Conservation (phyloP, 2,329 filamentous ascomycete species). For the Nothopassalora personata region DNA sequence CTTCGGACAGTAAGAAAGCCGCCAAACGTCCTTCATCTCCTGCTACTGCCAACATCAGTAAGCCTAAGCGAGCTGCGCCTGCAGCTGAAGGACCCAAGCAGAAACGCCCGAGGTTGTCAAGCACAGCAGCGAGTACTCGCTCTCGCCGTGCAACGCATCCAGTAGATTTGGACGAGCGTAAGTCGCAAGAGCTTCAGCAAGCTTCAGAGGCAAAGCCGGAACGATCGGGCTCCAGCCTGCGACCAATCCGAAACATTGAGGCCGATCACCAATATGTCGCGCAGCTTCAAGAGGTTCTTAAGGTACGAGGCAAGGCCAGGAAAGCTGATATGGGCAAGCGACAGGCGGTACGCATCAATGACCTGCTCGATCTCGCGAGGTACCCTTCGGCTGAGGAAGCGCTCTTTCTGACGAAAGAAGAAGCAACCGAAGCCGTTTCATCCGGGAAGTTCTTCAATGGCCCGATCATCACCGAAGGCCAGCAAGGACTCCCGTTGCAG, state of each 20-base stretch:
- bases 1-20: not conserved
- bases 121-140: not conserved
- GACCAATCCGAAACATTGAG: not conserved
- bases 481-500: slow-evolving; percentile 26
- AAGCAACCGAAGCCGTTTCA: slow-evolving; percentile 20
- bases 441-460: slow-evolving; percentile 22
- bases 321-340: slow-evolving; percentile 17
- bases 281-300: not conserved
- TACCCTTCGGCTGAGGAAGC: slow-evolving; percentile 21
- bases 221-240: not conserved
- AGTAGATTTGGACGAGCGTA: not conserved
- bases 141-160: not conserved
- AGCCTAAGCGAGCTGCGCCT: not conserved
- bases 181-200: not conserved
- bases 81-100: not conserved
- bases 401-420: slow-evolving; percentile 20
- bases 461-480: slow-evolving; percentile 25
- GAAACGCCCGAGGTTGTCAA: not conserved
- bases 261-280: not conserved
- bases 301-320: not conserved
- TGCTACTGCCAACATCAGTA: not conserved
- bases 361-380: slow-evolving; percentile 23
- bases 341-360: slow-evolving; percentile 22
- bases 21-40: not conserved
- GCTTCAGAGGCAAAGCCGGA: not conserved